Evolutionary conservation across 441 rosid genomes (phyloP).

Genomic region (Corymbia citriodora): DNA sequence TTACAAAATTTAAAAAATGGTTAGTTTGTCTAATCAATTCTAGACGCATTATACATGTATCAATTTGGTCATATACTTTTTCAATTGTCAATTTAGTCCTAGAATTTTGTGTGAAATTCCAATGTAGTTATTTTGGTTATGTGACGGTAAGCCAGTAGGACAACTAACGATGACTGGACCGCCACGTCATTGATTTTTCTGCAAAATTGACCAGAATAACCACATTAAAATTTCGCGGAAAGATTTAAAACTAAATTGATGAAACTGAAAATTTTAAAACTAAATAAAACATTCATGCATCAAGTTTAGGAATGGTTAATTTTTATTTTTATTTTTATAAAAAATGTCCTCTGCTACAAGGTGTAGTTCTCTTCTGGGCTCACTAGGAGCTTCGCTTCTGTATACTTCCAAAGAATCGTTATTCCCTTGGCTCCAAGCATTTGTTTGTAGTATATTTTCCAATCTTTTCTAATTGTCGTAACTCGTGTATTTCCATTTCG

Average conservation of each 20-base stretch:
- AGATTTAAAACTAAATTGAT: neutral
- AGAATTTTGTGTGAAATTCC: neutral
- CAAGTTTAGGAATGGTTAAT: neutral
- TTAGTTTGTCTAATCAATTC: neutral
- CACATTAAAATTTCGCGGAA: neutral
- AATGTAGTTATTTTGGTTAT: neutral
- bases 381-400: neutral
- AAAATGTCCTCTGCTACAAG: neutral
- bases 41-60: neutral
- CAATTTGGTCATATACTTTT: neutral
- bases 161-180: neutral
- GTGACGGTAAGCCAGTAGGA: neutral
- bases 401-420: neutral
- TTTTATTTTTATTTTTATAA: neutral
- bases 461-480: too few species aligned
- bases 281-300: neutral
- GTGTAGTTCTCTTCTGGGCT: neutral
- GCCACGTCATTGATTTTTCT: accelerated
- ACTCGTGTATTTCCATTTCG: neutral
- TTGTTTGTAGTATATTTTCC: neutral
- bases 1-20: too few species aligned
- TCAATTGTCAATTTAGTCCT: neutral
- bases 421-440: neutral
- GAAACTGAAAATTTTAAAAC: neutral
- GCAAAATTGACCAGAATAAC: neutral